phyloP scores from a whole-genome alignment of 148 eudicot species.

The Gaultheria prostrata region DNA sequence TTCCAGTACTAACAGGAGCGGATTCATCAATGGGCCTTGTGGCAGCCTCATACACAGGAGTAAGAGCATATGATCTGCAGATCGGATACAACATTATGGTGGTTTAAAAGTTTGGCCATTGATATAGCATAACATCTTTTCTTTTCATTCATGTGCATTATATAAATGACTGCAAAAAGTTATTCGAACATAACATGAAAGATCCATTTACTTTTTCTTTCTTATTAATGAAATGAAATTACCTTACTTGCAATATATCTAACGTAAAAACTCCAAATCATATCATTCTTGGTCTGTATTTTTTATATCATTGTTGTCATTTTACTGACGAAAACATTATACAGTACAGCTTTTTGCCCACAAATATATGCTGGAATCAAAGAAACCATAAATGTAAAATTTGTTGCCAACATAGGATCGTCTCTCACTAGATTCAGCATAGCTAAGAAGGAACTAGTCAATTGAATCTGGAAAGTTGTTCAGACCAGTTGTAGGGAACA shows the following conservation, averaged over 20 bases:
- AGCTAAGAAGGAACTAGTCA: background rate
- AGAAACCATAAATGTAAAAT: background rate
- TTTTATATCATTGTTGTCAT: background rate
- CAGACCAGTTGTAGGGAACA: background rate
- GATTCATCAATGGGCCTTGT: constrained; percentile 68
- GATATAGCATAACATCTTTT: background rate
- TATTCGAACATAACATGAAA: background rate
- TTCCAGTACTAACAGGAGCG: constrained; percentile 27
- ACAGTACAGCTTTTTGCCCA: background rate
- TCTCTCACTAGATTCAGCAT: background rate
- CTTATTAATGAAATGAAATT: background rate
- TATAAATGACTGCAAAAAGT: background rate
- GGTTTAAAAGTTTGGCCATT: background rate
- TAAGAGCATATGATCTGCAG: constrained; percentile 81
- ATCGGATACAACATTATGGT: background rate
- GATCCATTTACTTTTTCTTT: background rate
- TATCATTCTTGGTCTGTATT: background rate
- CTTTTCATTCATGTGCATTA: background rate
- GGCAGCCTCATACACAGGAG: constrained; percentile 68
- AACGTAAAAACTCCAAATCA: background rate
- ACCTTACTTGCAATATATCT: background rate
- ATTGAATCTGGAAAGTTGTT: constrained; percentile 1
- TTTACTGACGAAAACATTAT: background rate
- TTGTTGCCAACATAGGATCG: background rate
- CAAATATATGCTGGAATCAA: background rate